Conservation (phyloP, 805 yeast species). For the Kuraishia capsulata region DNA sequence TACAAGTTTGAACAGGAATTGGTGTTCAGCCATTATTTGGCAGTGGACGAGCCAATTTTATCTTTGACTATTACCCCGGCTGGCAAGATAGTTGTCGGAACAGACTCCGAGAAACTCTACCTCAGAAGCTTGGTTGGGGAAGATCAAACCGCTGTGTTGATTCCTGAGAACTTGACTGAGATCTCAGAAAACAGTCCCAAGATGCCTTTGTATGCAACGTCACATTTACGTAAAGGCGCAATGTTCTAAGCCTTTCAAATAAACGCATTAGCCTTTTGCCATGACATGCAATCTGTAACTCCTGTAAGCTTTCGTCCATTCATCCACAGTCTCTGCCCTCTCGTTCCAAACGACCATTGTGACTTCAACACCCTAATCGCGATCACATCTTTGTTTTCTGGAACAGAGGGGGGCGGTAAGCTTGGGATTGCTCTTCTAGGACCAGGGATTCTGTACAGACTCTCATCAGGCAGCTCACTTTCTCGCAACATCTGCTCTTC, state of each 20-base stretch:
- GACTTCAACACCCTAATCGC: slow-evolving; percentile 32
- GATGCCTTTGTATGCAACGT: not conserved
- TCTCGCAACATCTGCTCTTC: not conserved
- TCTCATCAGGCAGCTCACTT: not conserved
- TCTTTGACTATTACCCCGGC: slow-evolving; percentile 9
- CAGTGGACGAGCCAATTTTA: slow-evolving; percentile 16
- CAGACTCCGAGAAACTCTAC: not conserved
- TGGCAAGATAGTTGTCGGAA: not conserved
- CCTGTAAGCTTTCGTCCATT: slow-evolving; percentile 17
- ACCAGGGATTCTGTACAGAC: not conserved
- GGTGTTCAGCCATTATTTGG: slow-evolving; percentile 21
- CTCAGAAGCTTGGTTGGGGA: not conserved
- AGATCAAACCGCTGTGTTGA: not conserved
- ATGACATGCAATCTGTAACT: slow-evolving; percentile 14
- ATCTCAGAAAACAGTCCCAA: not conserved
- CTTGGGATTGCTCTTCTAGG: no score
- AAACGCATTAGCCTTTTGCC: slow-evolving; percentile 13
- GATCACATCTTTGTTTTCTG: no score
- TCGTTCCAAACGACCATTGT: slow-evolving; percentile 26
- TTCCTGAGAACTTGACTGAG: not conserved
- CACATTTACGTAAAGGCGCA: not conserved
- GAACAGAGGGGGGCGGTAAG: no score
- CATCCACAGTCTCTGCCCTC: slow-evolving; percentile 15
- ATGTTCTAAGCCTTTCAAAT: slow-evolving; percentile 6
- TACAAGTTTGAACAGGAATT: slow-evolving; percentile 23